Evolutionary conservation across 257 asterid genomes (phyloP).

Genomic region (Capsicum chinense): DNA sequence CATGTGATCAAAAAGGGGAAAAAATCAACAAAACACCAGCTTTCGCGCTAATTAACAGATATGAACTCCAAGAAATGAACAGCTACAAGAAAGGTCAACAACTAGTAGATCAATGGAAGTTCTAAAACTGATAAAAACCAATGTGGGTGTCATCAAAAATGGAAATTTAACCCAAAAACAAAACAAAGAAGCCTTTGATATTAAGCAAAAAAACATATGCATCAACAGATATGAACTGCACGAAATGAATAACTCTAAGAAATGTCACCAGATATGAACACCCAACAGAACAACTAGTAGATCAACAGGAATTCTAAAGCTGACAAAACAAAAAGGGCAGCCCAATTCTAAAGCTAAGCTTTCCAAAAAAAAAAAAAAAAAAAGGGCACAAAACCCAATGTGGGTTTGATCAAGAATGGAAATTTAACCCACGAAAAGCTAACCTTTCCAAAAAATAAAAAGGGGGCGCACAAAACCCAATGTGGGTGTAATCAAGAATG

Average conservation of each 20-base stretch:
- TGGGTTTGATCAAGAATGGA: neutral
- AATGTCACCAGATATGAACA: too few species aligned
- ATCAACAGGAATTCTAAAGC: too few species aligned
- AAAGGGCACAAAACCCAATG: neutral
- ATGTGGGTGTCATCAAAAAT: neutral
- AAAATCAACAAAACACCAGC: neutral
- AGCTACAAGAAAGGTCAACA: neutral
- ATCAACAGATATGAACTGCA: neutral
- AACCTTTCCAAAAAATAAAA: too few species aligned
- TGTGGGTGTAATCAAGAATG: neutral
- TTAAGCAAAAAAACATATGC: neutral
- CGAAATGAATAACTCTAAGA: too few species aligned
- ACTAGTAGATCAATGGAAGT: neutral
- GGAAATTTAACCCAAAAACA: neutral
- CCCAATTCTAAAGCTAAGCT: too few species aligned
- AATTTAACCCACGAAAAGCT: too few species aligned
- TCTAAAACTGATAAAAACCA: neutral
- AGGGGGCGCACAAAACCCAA: too few species aligned
- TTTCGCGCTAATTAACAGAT: neutral
- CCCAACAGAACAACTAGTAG: too few species aligned
- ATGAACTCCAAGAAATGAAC: neutral
- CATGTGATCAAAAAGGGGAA: neutral
- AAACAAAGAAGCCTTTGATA: neutral
- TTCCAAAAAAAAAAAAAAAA: too few species aligned
- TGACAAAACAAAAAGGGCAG: too few species aligned